Base-by-base conservation (phyloP, 139 green algal species). In the Chlamydomonas incerta region DNA sequence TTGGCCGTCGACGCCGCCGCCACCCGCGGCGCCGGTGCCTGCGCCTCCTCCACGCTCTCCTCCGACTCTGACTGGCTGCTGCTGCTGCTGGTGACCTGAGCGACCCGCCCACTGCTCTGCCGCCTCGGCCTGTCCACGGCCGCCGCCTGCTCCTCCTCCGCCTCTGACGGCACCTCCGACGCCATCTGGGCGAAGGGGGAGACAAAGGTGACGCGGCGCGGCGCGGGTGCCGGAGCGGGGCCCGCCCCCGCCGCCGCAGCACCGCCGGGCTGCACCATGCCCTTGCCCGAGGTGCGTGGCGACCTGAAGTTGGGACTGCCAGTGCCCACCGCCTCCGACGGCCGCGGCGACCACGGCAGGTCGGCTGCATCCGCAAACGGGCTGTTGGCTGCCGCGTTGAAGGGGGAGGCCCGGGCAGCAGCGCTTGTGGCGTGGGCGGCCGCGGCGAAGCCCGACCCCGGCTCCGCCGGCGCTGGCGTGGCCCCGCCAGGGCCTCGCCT, bases 141-240 rank as follows among this genome's bases (percentile, higher is more conserved):
- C 41, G 41, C 8, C 41, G 71, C 70, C 11, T 52, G 23, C 29
- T 37, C 52, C 0, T 67, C 70, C 24, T 47, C 71, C 15, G 72
- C 71, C 5, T 34, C 4, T 8, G 35, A 31, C 9, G 33, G 28
- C 35, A 33, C 70, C 34, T 50, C 52, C 2, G 57, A 29, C 26
- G 72, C 87, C 8, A 68, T 33, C 50, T 83, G 80, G 47, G 80
- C 80, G 31, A 85, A 85, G n/a, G 80, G 80, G 41, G 66, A 77
- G 3, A 85, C 20, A 9, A 72, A 60, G 41, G 67, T 52, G 20
- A 60, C 34, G 41, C 34, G 50, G 1, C 35, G 66, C n/a, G 58
- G 35, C 31, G 33, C 10, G 2, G 31, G 52, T 15, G 33, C 80
- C 14, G 41, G 52, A 31, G 72, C n/a, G 21, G 55, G 58, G 14